Base-by-base conservation (phyloP, 2,329 filamentous ascomycete genomes). In the Cordyceps cicadae region DNA sequence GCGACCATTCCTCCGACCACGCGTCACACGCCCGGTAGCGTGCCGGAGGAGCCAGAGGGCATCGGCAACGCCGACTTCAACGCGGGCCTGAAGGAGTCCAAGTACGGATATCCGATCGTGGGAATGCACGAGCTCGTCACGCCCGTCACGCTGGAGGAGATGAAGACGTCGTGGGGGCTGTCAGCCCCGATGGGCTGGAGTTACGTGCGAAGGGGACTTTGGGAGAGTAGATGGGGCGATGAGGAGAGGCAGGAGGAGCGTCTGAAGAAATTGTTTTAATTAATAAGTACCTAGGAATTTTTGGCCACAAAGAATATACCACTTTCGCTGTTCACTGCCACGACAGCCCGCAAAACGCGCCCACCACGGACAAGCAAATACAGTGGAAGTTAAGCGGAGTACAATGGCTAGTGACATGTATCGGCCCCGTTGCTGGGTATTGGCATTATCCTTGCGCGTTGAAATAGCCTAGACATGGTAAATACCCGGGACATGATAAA, bases 51-150 rank as follows among this genome's bases (percentile, higher is more conserved):
- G 34, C 65, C 64, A 2, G 51, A 62, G 21, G 69, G 69, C 14
- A 65, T 70, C 11, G 68, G 68, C 39, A 71, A 71, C 41, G 53
- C 62, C 15, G 67, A 71, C 29, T 71, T 70, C 61, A 71, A 71
- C 41, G 65, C 66, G 12, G 67, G 69, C 0, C 54, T 59, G 3
- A 69, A 70, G 26, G 41, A 64, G 46, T 68, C 67, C 9, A 67
- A 66, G 21, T 69, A 65, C 51, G 69, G 66, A 9, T 71, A 71
- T 55, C 68, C 66, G 1, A 62, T 71, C 11, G 37, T 70, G 1
- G 67, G 67, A 50, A 56, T 70, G 1, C 66, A 68, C 55, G 61
- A 70, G 48, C 62, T 71, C 0, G 29, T 62, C 2, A 17, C 52
- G 9, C 68, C 67, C 2, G 63, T 70, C 0, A 65, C 63, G 3